Evolutionary conservation across 1,284 basidiomycete genomes (phyloP).

Genomic region (Pyrrhoderma lamaoense): DNA sequence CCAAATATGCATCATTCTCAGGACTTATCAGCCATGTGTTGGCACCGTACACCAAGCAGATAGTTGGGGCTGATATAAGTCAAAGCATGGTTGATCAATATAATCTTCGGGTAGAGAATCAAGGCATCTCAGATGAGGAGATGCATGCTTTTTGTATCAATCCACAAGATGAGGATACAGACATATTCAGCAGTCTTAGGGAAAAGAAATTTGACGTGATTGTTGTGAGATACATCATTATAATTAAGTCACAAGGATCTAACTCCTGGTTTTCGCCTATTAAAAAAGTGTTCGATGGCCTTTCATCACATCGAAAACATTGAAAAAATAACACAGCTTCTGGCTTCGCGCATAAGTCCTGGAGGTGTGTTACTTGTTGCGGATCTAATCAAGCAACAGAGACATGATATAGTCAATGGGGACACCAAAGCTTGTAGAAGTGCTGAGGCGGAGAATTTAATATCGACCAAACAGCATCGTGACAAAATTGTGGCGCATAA

Average conservation of each 20-base stretch:
- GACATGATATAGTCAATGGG: constrained; percentile 11
- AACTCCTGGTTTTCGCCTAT: constrained; percentile 3
- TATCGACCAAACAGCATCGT: background rate
- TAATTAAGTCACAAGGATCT: background rate
- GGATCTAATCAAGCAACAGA: constrained; percentile 37
- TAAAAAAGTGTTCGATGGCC: constrained; percentile 49
- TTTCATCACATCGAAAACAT: constrained; percentile 63
- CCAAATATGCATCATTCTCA: constrained; percentile 22
- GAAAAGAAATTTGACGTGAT: constrained; percentile 59
- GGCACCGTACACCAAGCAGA: constrained; percentile 43
- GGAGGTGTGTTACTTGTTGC: constrained; percentile 53
- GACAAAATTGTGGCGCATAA: constrained; percentile 46
- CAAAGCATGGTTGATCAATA: constrained; percentile 56
- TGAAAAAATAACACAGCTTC: constrained; percentile 40
- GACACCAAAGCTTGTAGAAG: too few relatives aligned
- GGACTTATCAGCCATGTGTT: constrained; percentile 52
- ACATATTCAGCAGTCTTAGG: constrained; percentile 35
- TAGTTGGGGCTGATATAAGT: constrained; percentile 68
- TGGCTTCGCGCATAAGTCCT: constrained; percentile 52
- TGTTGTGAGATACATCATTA: constrained; percentile 33
- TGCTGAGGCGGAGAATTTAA: too few relatives aligned
- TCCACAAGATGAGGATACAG: constrained; percentile 19
- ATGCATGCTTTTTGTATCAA: constrained; percentile 47
- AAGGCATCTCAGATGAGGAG: constrained; percentile 49
- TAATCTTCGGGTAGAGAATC: constrained; percentile 46